A percentile compares a stretch with the other conserved stretches of the same genome.
phyloP scores from a whole-genome alignment of 2,329 filamentous ascomycete genomes.

The Domatiomyces catenatus region DNA sequence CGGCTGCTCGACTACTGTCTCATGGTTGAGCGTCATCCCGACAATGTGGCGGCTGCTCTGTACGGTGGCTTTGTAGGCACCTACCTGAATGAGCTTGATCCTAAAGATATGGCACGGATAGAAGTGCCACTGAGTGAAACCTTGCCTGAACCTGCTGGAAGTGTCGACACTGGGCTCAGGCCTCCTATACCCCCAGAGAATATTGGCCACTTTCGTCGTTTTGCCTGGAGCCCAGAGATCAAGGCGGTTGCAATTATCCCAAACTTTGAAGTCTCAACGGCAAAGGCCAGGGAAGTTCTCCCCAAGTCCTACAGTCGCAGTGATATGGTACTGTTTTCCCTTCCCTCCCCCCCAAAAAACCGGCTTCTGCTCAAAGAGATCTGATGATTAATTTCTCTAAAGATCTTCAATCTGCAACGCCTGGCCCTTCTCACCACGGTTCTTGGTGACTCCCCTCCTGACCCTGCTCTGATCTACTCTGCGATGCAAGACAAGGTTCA shows the following conservation, averaged over 20 bases:
- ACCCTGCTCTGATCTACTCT: constrained; percentile 85
- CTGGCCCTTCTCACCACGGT: constrained; percentile 82
- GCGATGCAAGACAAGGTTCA: constrained; percentile 99
- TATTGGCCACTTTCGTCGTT: constrained; percentile 93
- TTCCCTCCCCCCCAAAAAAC: too few relatives aligned
- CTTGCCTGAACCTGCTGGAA: constrained; percentile 74
- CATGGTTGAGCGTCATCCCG: constrained; percentile 81
- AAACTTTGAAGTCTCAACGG: constrained; percentile 88
- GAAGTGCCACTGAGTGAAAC: constrained; percentile 94
- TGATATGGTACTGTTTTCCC: constrained; percentile 52
- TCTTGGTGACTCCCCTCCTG: constrained; percentile 74
- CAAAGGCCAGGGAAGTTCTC: constrained; percentile 72
- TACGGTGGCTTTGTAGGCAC: constrained; percentile 96
- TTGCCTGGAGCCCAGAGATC: constrained; percentile 84
- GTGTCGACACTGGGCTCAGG: constrained; percentile 70
- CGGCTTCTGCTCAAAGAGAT: neutral
- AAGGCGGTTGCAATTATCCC: constrained; percentile 95
- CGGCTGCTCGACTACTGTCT: constrained; percentile 88
- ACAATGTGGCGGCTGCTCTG: constrained; percentile 86
- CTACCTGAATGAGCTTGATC: constrained; percentile 80
- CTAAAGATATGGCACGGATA: constrained; percentile 74
- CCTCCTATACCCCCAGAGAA: constrained; percentile 80
- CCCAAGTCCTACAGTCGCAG: constrained; percentile 63
- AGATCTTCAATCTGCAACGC: constrained; percentile 78
- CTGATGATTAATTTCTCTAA: neutral